Evolutionary conservation across 495 filamentous ascomycete species (phyloP), one percentile per base, ranked within the genome.

Genomic region (Hyaloscypha finlandica): DNA sequence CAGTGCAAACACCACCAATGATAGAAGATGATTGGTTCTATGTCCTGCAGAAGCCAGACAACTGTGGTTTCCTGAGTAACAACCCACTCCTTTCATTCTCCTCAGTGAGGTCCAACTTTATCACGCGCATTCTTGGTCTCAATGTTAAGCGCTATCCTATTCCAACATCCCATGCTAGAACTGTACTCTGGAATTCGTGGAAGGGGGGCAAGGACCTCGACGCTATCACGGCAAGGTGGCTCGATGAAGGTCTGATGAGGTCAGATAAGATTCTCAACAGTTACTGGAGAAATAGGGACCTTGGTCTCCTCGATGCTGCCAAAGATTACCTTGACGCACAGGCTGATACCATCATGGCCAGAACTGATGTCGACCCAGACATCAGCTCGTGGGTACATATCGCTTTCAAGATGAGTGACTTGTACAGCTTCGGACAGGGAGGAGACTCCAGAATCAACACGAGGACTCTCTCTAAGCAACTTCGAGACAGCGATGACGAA

Each of bases 161-260:
- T 0, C 85, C 86, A 0, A 88, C 85, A 11, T 85, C 85, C 30
- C 80, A 77, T 58, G 79, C 84, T 65, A 77, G 86, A n/a, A 87
- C 87, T 0, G 73, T 87, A 69, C 82, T 89, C 48, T 89, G 87
- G 87, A 85, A 86, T 61, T 77, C 81, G 4, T 89, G 87, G 87
- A 87, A 87, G 63, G 80, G 82, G 19, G 77, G 79, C 4, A 75
- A 77, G 22, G 81, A 84, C 33, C 76, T 89, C 11, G 87, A 89
- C 59, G 87, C 82, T 22, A 81, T 89, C 25, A 81, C 81, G 35
- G 79, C 84, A 22, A 80, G 86, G 61, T 88, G 85, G 85, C 81
- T 89, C 71, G 87, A 89, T 67, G 87, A 89, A 70, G 78, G 78
- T n/a, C 76, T 85, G 8, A 73, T 89, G 6, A 79, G 87, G 14